A percentile compares a stretch with the other conserved stretches of the same genome.
phyloP scores from a whole-genome alignment of 2,329 filamentous ascomycete genomes.

The Fusarium sp. region DNA sequence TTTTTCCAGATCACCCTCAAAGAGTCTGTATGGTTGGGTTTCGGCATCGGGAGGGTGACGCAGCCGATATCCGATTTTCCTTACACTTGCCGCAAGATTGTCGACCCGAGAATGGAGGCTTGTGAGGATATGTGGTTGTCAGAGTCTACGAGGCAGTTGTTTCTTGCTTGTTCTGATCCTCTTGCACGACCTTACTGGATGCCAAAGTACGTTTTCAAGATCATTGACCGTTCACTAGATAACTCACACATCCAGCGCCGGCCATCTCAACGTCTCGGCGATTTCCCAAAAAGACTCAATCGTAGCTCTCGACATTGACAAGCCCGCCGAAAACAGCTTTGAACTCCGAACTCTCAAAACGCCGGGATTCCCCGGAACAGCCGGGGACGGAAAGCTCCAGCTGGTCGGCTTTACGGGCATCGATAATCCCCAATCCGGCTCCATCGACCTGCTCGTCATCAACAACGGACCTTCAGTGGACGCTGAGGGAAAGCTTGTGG shows the following conservation, averaged over 20 bases:
- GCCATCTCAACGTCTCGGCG: conserved; percentile 41
- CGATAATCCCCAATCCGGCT: conserved; percentile 35
- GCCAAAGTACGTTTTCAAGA: conserved; percentile 3
- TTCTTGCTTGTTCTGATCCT: conserved; percentile 42
- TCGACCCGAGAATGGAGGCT: conserved; percentile 29
- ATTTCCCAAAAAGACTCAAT: conserved; percentile 49
- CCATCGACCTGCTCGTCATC: conserved; percentile 28
- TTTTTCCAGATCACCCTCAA: conserved; percentile 43
- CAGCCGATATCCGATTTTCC: conserved; percentile 41
- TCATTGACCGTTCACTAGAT: fast-evolving
- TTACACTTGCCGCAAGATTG: conserved; percentile 41
- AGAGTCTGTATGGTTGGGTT: conserved; percentile 35
- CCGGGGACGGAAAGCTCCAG: conserved; percentile 47
- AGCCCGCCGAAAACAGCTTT: conserved; percentile 34
- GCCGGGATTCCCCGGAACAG: conserved; percentile 45
- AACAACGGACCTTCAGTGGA: conserved; percentile 35
- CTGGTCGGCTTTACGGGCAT: conserved; percentile 48
- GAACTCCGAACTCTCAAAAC: conserved; percentile 41
- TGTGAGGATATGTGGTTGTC: conserved; percentile 46
- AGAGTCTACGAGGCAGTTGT: conserved; percentile 35
- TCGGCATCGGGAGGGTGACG: conserved; percentile 34
- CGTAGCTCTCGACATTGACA: conserved; percentile 50
- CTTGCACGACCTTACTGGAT: conserved; percentile 30
- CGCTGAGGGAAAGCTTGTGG: background rate
- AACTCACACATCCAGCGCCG: conserved; percentile 18